phyloP scores from a whole-genome alignment of 495 filamentous ascomycete species.

The Darksidea phi region DNA sequence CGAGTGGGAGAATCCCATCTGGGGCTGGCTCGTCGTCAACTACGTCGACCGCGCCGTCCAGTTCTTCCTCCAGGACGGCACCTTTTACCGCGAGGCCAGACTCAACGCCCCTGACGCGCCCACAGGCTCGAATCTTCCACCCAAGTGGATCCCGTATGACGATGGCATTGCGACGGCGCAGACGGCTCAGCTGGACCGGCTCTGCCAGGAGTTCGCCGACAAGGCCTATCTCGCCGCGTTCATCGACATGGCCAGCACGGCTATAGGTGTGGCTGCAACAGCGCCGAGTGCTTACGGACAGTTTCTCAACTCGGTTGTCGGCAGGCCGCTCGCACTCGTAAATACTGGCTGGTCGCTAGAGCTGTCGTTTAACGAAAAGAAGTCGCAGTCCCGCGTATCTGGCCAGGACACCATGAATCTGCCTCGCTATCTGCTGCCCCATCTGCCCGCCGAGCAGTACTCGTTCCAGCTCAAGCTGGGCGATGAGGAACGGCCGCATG shows the following conservation, averaged over 20 bases:
- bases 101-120: constrained; percentile 38
- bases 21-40: constrained; percentile 57
- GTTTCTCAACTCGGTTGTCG: constrained; percentile 7
- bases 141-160: neutral
- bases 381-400: neutral
- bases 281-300: neutral
- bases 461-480: constrained; percentile 21
- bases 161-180: neutral
- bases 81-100: constrained; percentile 53
- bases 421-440: neutral
- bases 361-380: neutral
- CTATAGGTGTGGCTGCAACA: neutral
- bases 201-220: neutral
- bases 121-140: neutral
- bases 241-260: constrained; percentile 4
- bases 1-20: constrained; percentile 54
- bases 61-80: constrained; percentile 51
- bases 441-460: neutral
- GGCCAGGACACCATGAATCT: neutral
- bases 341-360: constrained; percentile 25
- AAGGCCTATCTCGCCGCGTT: neutral
- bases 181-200: neutral
- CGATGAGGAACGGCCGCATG: constrained; percentile 9
- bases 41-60: constrained; percentile 52
- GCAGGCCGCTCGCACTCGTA: constrained; percentile 25